phyloP scores from a whole-genome alignment of 129 eudicot genomes.

The Pseudognaphalium luteoalbum region DNA sequence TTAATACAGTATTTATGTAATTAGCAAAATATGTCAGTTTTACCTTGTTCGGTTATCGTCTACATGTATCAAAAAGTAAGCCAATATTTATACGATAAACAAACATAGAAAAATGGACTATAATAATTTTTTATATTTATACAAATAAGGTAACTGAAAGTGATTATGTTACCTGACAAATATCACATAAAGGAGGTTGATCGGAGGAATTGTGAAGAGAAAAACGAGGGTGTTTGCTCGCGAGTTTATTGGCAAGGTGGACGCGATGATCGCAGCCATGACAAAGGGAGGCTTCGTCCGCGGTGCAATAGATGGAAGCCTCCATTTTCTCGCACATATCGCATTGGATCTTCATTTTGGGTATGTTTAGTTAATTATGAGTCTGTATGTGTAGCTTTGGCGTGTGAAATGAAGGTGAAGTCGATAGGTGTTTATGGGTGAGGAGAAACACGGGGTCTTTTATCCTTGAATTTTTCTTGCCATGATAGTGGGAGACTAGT shows the following conservation, averaged over 20 bases:
- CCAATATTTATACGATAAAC: not conserved
- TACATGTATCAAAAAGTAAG: too few species aligned
- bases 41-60: too few species aligned
- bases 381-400: not conserved
- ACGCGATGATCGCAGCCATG: constrained; percentile 67
- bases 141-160: not conserved
- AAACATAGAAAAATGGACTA: not conserved
- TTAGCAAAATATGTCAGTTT: too few species aligned
- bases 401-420: not conserved
- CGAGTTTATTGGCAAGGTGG: constrained; percentile 89
- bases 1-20: too few species aligned
- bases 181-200: constrained; percentile 67
- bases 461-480: constrained; percentile 32
- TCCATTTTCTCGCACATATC: constrained; percentile 78
- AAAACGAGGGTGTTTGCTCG: constrained; percentile 71
- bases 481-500: constrained; percentile 11
- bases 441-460: constrained; percentile 13
- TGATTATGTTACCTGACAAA: constrained; percentile 60
- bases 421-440: constrained; percentile 14
- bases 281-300: constrained; percentile 94
- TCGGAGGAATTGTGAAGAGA: constrained; percentile 49
- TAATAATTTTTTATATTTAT: too few species aligned
- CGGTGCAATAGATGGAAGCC: constrained; percentile 76
- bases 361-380: not conserved
- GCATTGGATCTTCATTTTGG: constrained; percentile 97